These are phyloP conservation scores for Fraxinus nigra DNA, from an alignment of 305 asterid species.

Conservation along the genomic window DNA sequence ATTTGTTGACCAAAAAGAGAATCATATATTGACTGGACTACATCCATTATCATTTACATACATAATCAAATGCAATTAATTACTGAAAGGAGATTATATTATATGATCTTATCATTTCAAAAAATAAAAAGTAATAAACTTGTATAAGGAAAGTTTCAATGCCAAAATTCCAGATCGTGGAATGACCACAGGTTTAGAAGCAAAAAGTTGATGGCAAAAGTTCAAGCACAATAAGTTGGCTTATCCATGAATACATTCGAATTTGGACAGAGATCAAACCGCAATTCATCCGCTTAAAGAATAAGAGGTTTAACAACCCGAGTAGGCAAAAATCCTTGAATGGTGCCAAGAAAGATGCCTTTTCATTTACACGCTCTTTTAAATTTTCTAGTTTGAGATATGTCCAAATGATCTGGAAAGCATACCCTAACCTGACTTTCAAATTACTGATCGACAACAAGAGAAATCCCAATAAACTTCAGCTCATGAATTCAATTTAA, in stretches of 20 bases:
- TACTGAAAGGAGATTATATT: not conserved
- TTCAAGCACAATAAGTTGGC: slow-evolving; percentile 13
- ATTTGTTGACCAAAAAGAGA: not conserved
- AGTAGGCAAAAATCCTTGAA: not conserved
- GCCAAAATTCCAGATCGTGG: slow-evolving; percentile 11
- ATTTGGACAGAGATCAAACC: slow-evolving; percentile 15
- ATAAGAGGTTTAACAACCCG: not conserved
- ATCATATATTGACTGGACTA: not conserved
- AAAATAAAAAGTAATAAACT: not conserved
- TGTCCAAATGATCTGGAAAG: slow-evolving; percentile 10
- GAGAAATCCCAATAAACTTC: not conserved
- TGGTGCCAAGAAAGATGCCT: not conserved
- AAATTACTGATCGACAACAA: not conserved
- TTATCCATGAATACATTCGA: slow-evolving; percentile 8
- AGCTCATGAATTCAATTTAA: not conserved
- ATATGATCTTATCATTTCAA: not conserved
- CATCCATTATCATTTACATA: not conserved
- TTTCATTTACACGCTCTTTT: slow-evolving; percentile 2
- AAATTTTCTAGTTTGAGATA: slow-evolving; percentile 9
- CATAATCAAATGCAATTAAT: slow-evolving; percentile 11
- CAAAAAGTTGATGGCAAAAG: slow-evolving; percentile 15
- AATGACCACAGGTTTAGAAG: slow-evolving; percentile 3
- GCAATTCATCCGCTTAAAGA: slow-evolving; percentile 3
- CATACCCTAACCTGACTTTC: not conserved
- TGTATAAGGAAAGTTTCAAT: not conserved